Evolutionary conservation across 106 monocot genomes (phyloP).

Genomic region (Iris macrosiphon): DNA sequence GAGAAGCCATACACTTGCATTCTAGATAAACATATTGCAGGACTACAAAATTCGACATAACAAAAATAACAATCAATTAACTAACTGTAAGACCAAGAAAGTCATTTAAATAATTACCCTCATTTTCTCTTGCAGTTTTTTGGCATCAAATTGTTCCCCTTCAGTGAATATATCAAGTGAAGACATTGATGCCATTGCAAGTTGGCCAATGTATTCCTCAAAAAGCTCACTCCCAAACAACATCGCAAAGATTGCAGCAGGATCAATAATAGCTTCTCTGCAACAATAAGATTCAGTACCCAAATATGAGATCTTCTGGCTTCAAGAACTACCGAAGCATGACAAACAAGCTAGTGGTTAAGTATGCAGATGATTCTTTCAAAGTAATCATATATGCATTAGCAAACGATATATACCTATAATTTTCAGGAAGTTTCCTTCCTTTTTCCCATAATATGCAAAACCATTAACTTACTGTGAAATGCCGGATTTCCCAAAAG

Average conservation of each 20-base stretch:
- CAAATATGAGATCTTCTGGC: not conserved
- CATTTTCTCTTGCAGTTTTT: slow-evolving; percentile 87
- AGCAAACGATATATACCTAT: not conserved
- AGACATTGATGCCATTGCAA: slow-evolving; percentile 99
- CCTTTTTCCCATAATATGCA: not conserved
- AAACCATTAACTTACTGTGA: slow-evolving; percentile 39
- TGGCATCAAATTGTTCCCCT: slow-evolving; percentile 79
- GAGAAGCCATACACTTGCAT: no score
- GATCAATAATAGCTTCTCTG: slow-evolving; percentile 94
- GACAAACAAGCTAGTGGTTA: no score
- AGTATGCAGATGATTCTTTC: not conserved
- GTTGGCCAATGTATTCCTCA: slow-evolving; percentile 95
- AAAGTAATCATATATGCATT: not conserved
- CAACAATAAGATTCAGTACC: not conserved
- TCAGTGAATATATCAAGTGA: slow-evolving; percentile 76
- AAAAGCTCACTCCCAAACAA: slow-evolving; percentile 97
- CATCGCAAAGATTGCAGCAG: slow-evolving; percentile 99
- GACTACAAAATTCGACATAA: no score
- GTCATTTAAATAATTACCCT: slow-evolving; percentile 35
- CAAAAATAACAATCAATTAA: not conserved
- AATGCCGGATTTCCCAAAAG: slow-evolving; percentile 83
- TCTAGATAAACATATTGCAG: no score
- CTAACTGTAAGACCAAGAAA: not conserved
- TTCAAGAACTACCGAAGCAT: not conserved
- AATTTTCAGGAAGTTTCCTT: not conserved